Percentiles rank a stretch among this genome's conserved stretches.
phyloP scores from a whole-genome alignment of 129 eudicot species.

The Chrysanthemum lavandulifolium region DNA sequence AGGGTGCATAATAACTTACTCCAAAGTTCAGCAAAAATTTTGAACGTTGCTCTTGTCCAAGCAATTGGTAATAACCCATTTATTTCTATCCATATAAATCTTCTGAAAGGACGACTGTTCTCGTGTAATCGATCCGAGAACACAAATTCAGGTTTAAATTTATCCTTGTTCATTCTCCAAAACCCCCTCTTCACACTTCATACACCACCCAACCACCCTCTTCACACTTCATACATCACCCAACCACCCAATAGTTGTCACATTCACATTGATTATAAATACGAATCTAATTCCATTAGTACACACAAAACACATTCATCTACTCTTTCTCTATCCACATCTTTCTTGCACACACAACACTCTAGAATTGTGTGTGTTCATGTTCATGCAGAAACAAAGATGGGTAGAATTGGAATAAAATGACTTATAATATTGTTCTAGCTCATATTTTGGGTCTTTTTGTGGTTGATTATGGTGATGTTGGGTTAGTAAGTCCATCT shows the following conservation, averaged over 20 bases:
- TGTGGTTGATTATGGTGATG: conserved; percentile 31
- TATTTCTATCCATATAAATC: too few relatives aligned
- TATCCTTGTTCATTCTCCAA: conserved; percentile 25
- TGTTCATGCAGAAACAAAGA: conserved; percentile 26
- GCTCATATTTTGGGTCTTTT: conserved; percentile 24
- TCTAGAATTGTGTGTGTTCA: conserved; percentile 8
- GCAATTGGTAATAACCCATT: too few relatives aligned
- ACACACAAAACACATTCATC: conserved; percentile 21
- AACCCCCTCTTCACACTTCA: background rate
- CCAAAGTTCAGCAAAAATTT: too few relatives aligned
- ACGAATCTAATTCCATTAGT: conserved; percentile 31
- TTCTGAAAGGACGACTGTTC: too few relatives aligned
- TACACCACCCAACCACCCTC: background rate
- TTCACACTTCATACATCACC: conserved; percentile 32
- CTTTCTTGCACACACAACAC: background rate
- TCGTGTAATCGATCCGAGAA: too few relatives aligned
- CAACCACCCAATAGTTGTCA: conserved; percentile 22
- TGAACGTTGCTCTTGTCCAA: too few relatives aligned
- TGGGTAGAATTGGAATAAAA: conserved; percentile 25
- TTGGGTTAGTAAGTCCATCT: conserved; percentile 37
- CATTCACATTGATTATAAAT: conserved; percentile 23
- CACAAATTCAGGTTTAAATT: too few relatives aligned
- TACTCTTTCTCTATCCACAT: conserved; percentile 14
- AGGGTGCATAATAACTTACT: too few relatives aligned
- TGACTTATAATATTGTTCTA: conserved; percentile 12